phyloP scores from a whole-genome alignment of 75 land plant genomes.

The Gnetum montanum region DNA sequence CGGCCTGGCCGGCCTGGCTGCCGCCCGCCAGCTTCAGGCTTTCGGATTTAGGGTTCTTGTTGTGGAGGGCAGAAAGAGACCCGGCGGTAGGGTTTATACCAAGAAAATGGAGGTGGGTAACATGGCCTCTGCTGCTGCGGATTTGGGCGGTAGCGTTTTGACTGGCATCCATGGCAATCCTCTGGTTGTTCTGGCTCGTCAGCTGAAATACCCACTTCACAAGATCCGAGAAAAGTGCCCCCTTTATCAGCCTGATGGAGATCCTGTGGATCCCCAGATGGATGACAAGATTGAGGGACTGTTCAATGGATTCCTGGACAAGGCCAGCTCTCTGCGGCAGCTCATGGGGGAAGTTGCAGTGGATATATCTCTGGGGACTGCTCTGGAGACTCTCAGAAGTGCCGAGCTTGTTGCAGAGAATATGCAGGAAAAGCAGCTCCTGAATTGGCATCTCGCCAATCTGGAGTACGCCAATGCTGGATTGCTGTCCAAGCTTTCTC shows the following conservation, averaged over 20 bases:
- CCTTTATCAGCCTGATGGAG: constrained; percentile 74
- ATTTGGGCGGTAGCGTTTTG: constrained; percentile 95
- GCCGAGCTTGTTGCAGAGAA: constrained; percentile 46
- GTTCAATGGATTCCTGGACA: constrained; percentile 79
- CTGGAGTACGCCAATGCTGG: constrained; percentile 98
- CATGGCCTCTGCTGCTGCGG: constrained; percentile 57
- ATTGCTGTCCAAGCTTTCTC: constrained; percentile 76
- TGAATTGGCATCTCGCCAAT: constrained; percentile 97
- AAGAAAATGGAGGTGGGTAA: constrained; percentile 77
- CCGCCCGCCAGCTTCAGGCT: constrained; percentile 74
- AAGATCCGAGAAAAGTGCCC: constrained; percentile 95
- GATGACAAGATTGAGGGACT: constrained; percentile 76
- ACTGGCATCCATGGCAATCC: constrained; percentile 96
- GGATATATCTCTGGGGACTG: constrained; percentile 81
- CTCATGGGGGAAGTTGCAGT: constrained; percentile 78
- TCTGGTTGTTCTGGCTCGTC: constrained; percentile 79
- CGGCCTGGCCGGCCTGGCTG: constrained; percentile 91
- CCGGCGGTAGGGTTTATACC: constrained; percentile 94
- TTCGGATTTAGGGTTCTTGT: constrained; percentile 84
- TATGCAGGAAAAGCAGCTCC: constrained; percentile 59
- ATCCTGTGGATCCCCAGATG: constrained; percentile 51
- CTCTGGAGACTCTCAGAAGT: constrained; percentile 71
- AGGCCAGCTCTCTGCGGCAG: constrained; percentile 66
- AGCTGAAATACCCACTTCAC: constrained; percentile 53
- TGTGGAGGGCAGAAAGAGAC: constrained; percentile 85